Evolutionary conservation across 495 filamentous ascomycete genomes (phyloP).

Genomic region (Aspergillus conjunctus): DNA sequence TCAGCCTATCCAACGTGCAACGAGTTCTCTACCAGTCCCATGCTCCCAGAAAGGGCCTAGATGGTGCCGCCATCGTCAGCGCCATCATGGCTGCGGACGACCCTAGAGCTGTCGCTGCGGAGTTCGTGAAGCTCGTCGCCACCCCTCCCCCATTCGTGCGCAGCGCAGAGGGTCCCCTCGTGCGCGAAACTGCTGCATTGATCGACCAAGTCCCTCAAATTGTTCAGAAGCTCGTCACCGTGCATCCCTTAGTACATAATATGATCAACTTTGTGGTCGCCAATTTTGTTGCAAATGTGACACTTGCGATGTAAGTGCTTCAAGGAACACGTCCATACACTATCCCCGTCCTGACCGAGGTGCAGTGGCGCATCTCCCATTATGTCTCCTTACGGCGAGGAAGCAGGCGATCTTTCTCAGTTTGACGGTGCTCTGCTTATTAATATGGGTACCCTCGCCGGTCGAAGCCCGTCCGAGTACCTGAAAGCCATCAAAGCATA

Average conservation of each 20-base stretch:
- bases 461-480: conserved; percentile 70
- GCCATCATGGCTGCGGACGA: conserved; percentile 77
- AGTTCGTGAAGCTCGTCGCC: conserved; percentile 55
- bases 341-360: background rate
- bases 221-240: conserved; percentile 58
- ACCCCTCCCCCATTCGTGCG: conserved; percentile 51
- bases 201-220: conserved; percentile 54
- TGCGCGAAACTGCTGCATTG: conserved; percentile 41
- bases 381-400: conserved; percentile 85
- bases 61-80: conserved; percentile 87
- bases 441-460: conserved; percentile 91
- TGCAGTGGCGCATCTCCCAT: conserved; percentile 80
- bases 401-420: conserved; percentile 74
- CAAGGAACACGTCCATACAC: background rate
- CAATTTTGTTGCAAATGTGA: conserved; percentile 90
- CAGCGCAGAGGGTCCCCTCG: conserved; percentile 21
- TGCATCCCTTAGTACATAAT: conserved; percentile 83
- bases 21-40: conserved; percentile 69
- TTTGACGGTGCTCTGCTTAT: conserved; percentile 74
- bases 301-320: conserved; percentile 63
- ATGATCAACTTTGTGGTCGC: conserved; percentile 96
- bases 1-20: conserved; percentile 77
- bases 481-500: conserved; percentile 70
- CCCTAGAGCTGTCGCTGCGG: conserved; percentile 59
- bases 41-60: conserved; percentile 53